Conservation (phyloP, 805 yeast species). For the Saccharomycopsis malanga region DNA sequence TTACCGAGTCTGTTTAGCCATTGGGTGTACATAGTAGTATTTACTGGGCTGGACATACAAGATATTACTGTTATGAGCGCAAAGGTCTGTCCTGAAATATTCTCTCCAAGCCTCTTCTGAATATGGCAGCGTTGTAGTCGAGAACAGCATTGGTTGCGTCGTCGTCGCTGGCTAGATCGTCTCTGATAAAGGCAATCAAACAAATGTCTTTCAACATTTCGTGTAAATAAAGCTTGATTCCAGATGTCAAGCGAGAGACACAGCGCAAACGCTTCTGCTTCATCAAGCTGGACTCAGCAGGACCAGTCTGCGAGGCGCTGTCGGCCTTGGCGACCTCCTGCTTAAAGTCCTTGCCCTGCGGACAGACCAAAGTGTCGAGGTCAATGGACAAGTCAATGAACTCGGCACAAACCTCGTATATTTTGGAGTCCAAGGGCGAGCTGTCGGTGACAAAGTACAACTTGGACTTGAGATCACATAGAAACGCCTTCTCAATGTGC, state of each 20-base stretch:
- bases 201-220: conserved; percentile 94
- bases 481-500: conserved; percentile 84
- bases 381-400: conserved; percentile 93
- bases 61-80: neutral
- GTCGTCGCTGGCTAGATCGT: conserved; percentile 32
- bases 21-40: too few relatives aligned
- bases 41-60: neutral
- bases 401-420: conserved; percentile 95
- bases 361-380: conserved; percentile 61
- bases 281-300: neutral
- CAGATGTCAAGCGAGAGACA: conserved; percentile 69
- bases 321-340: neutral
- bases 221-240: conserved; percentile 73
- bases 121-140: conserved; percentile 81
- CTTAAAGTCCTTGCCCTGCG: neutral
- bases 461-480: conserved; percentile 87
- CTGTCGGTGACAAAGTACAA: conserved; percentile 95
- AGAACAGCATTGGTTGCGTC: conserved; percentile 54
- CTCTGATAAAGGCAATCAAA: conserved; percentile 75
- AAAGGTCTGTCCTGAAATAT: conserved; percentile 28
- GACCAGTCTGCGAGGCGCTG: neutral
- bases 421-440: conserved; percentile 89
- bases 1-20: too few relatives aligned
- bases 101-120: conserved; percentile 67
- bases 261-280: conserved; percentile 12